Evolutionary conservation across 331 rosid genomes (phyloP), one percentile per base, ranked within the genome.

Genomic region (Telfairia occidentalis): DNA sequence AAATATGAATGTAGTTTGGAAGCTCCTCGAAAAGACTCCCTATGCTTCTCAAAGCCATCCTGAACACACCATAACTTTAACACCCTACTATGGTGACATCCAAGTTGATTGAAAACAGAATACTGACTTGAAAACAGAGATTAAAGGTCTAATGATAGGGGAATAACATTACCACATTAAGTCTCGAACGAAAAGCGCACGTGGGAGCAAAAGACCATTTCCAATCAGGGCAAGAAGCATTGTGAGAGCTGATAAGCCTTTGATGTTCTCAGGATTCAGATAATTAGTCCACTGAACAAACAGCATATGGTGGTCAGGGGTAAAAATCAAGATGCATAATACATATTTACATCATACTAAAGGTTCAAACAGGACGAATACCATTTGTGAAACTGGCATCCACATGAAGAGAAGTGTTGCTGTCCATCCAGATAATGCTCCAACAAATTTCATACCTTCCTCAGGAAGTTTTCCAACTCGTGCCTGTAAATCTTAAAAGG

Each of bases 321-420:
- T 81, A 64, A 60, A 54, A 46, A 34, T 46, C 13, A 57, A 43
- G 54, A 55, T 79, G 35, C 73, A 67, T 43, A 52, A 42, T 74
- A 78, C 66, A 78, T 50, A 34, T 38, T 29, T 71, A 19, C 26
- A 73, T 53, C 67, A 52, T 42, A 54, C 42, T 45, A 57, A 75
- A 18, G 54, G 54, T 72, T 55, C 71, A 26, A 60, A 75, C 59
- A 54, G 43, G 10, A 52, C 28, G 43, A 50, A 75, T 88, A 91
- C 99, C 97, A 95, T 70, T 84, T 92, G 99, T 5, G 99, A 87
- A 76, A 95, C 88, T 0, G 99, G 99, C 97, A 91, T 95, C 99
- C 97, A 95, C 99, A 95, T 95, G 84, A 95, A 95, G 78, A 95
- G 99, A 59, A 95, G 82, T 2, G 99, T 95, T 66, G 99, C 99